Evolutionary conservation across 225 moss, liverwort and hornwort species (phyloP).

Genomic region (Climacium dendroides): DNA sequence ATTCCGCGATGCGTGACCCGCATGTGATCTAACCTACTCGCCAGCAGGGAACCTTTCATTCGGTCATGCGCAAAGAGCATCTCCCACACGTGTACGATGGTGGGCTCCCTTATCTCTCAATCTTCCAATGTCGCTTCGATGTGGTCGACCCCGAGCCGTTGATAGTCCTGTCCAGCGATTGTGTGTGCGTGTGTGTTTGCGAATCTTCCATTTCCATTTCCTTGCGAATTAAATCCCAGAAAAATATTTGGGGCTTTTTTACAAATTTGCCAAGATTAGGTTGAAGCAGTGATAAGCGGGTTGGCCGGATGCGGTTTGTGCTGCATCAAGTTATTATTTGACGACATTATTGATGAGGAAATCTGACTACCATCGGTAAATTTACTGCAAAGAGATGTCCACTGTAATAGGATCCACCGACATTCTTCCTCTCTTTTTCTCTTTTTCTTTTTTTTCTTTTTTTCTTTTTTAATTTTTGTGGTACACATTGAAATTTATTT

Average conservation of each 20-base stretch:
- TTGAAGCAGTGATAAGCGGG: not conserved
- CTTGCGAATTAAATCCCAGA: not conserved
- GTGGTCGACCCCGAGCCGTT: not conserved
- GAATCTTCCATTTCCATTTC: not conserved
- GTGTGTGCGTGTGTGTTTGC: too few species aligned
- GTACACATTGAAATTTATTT: not conserved
- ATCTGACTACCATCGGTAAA: not conserved
- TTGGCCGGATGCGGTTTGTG: not conserved
- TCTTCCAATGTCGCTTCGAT: not conserved
- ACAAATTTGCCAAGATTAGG: not conserved
- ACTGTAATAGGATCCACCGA: not conserved
- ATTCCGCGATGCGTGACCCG: not conserved
- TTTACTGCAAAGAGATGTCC: not conserved
- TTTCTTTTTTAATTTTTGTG: too few species aligned
- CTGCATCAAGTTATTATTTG: not conserved
- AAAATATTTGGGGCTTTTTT: not conserved
- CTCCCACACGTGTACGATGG: not conserved
- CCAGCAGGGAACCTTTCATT: not conserved
- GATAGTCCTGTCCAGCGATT: not conserved
- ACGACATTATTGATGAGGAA: not conserved
- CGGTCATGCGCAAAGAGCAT: not conserved
- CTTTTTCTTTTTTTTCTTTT: too few species aligned
- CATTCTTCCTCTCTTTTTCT: not conserved
- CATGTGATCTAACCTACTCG: not conserved
- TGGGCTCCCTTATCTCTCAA: not conserved